Evolutionary conservation across 2,329 filamentous ascomycete species (phyloP).

Genomic region (Exophiala sp.): DNA sequence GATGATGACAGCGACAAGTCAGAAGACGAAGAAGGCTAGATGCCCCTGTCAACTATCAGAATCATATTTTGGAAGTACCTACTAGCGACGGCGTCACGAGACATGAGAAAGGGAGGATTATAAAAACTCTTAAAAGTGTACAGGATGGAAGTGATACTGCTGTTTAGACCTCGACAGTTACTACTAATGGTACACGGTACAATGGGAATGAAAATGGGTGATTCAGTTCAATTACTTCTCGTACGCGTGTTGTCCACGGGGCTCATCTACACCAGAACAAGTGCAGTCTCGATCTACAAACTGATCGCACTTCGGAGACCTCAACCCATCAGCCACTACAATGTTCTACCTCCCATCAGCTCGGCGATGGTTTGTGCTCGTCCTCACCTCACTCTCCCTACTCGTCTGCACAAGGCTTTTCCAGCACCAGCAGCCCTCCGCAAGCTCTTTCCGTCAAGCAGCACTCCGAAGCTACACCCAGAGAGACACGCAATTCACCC

Average conservation of each 20-base stretch:
- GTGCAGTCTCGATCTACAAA: neutral
- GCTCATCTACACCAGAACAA: too few relatives aligned
- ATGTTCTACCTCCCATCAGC: slow-evolving; percentile 32
- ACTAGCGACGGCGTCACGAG: neutral
- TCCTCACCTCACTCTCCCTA: slow-evolving; percentile 23
- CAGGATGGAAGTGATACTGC: too few relatives aligned
- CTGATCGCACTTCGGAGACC: neutral
- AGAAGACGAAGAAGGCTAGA: slow-evolving; percentile 42
- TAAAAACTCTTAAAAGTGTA: neutral
- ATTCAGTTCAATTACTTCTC: too few relatives aligned
- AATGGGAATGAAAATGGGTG: too few relatives aligned
- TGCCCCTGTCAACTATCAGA: neutral
- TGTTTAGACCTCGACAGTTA: too few relatives aligned
- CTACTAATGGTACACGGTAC: too few relatives aligned
- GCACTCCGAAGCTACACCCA: neutral
- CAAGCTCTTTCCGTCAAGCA: neutral
- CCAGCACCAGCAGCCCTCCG: slow-evolving; percentile 5
- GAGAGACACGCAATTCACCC: neutral
- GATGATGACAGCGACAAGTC: slow-evolving; percentile 41
- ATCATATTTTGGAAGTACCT: neutral
- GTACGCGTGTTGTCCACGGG: neutral
- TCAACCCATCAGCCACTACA: neutral
- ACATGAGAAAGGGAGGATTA: neutral
- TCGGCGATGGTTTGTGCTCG: slow-evolving; percentile 29
- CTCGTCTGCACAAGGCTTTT: slow-evolving; percentile 23